Evolutionary conservation across 169 alveolate genomes (phyloP).

Genomic region (Besnoitia besnoiti): DNA sequence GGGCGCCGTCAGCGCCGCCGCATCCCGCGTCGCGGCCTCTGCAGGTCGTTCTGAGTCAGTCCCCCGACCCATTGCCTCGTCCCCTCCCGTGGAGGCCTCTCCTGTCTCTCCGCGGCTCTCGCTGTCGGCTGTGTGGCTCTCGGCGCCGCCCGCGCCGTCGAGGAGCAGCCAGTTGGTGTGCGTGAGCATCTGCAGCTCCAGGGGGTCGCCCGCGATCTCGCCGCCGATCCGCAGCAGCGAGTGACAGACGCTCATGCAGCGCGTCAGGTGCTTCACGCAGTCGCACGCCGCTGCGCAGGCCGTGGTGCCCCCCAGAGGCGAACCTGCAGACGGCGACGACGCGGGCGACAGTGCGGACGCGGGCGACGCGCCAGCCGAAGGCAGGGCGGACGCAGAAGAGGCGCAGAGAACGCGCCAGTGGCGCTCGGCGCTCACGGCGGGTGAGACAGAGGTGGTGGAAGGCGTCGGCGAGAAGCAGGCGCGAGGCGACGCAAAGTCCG

Average conservation of each 20-base stretch:
- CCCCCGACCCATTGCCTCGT: background rate
- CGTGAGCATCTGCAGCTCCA: slow-evolving; percentile 47
- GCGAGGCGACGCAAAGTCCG: too few species aligned
- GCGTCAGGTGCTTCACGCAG: slow-evolving; percentile 49
- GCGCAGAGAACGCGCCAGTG: background rate
- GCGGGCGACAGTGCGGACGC: background rate
- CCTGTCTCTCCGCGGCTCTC: background rate
- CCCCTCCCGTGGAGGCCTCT: background rate
- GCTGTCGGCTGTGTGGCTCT: background rate
- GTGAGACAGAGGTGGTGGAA: too few species aligned
- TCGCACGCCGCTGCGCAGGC: background rate
- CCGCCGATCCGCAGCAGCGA: slow-evolving; percentile 71
- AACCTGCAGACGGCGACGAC: too few species aligned
- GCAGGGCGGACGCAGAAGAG: background rate
- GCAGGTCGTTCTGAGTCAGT: background rate
- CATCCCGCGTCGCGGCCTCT: too few species aligned
- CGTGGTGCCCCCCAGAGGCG: background rate
- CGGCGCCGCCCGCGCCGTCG: slow-evolving; percentile 57
- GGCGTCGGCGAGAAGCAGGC: too few species aligned
- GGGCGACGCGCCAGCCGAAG: background rate
- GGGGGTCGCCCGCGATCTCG: slow-evolving; percentile 55
- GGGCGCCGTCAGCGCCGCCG: background rate
- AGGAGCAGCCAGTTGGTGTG: slow-evolving; percentile 70
- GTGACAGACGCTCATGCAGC: slow-evolving; percentile 71
- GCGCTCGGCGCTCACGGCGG: background rate